Percentiles rank a stretch among this genome's conserved stretches.
phyloP scores from a whole-genome alignment of 805 yeast genomes.

The Blastobotrys attinorum region DNA sequence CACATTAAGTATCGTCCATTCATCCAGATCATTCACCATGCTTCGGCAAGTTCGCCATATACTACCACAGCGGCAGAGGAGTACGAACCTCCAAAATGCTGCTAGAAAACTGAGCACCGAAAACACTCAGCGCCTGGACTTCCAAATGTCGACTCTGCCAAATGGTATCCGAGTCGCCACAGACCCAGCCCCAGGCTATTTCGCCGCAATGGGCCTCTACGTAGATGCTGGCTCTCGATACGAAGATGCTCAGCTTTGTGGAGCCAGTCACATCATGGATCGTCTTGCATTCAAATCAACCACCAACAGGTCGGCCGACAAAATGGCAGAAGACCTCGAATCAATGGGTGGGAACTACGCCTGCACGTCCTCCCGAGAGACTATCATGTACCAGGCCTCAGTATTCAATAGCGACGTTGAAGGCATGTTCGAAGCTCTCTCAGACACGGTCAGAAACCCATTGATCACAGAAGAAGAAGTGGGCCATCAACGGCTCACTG shows the following conservation, averaged over 20 bases:
- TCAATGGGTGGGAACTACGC: conserved; percentile 88
- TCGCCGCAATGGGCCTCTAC: conserved; percentile 83
- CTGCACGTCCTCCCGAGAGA: conserved; percentile 87
- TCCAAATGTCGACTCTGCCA: conserved; percentile 36
- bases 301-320: conserved; percentile 37
- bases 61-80: too few species aligned
- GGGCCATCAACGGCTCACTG: conserved; percentile 61
- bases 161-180: conserved; percentile 83
- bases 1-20: too few species aligned
- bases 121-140: too few species aligned
- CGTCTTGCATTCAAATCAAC: conserved; percentile 59
- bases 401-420: conserved; percentile 83
- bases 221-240: conserved; percentile 86
- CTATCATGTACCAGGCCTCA: conserved; percentile 88
- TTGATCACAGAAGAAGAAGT: conserved; percentile 60
- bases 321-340: conserved; percentile 70
- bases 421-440: conserved; percentile 63
- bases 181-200: conserved; percentile 82
- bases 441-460: conserved; percentile 75
- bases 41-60: too few species aligned
- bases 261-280: conserved; percentile 78
- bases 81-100: too few species aligned
- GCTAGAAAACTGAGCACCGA: too few species aligned
- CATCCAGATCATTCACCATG: too few species aligned
- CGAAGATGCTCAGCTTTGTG: conserved; percentile 55